Evolutionary conservation across 345 rosid genomes (phyloP).

Genomic region (Gossypium raimondii): DNA sequence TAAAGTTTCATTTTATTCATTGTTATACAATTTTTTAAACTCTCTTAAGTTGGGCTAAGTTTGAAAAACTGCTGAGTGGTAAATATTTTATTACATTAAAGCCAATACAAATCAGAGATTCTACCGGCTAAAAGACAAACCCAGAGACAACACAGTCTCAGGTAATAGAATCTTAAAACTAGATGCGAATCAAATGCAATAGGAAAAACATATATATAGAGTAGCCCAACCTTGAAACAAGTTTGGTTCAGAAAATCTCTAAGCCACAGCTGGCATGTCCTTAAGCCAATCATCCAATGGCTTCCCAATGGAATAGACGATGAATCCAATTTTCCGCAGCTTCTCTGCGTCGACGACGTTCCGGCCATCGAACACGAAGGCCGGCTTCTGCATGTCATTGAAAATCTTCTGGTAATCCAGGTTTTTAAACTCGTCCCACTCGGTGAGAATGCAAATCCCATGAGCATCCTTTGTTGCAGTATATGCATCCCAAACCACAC

Average conservation of each 20-base stretch:
- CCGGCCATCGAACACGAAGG: slow-evolving; percentile 46
- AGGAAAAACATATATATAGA: neutral
- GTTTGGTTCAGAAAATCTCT: neutral
- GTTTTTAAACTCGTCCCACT: slow-evolving; percentile 63
- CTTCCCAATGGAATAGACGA: slow-evolving; percentile 47
- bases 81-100: slow-evolving; percentile 23
- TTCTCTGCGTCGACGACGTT: slow-evolving; percentile 28
- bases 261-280: slow-evolving; percentile 53
- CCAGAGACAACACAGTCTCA: slow-evolving; percentile 15
- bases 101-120: slow-evolving; percentile 19
- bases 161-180: slow-evolving; percentile 6
- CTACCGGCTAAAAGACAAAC: slow-evolving; percentile 14
- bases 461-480: slow-evolving; percentile 62
- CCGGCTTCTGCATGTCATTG: slow-evolving; percentile 41
- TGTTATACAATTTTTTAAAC: too few species aligned
- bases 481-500: slow-evolving; percentile 47
- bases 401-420: slow-evolving; percentile 50
- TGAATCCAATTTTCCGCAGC: slow-evolving; percentile 46
- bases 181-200: neutral
- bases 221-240: slow-evolving; percentile 8
- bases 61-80: neutral
- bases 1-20: too few species aligned
- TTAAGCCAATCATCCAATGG: slow-evolving; percentile 49
- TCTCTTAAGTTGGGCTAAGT: too few species aligned
- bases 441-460: slow-evolving; percentile 56